Evolutionary conservation across 768 basidiomycete genomes (phyloP).

Genomic region (Dacryopinax spathularia): DNA sequence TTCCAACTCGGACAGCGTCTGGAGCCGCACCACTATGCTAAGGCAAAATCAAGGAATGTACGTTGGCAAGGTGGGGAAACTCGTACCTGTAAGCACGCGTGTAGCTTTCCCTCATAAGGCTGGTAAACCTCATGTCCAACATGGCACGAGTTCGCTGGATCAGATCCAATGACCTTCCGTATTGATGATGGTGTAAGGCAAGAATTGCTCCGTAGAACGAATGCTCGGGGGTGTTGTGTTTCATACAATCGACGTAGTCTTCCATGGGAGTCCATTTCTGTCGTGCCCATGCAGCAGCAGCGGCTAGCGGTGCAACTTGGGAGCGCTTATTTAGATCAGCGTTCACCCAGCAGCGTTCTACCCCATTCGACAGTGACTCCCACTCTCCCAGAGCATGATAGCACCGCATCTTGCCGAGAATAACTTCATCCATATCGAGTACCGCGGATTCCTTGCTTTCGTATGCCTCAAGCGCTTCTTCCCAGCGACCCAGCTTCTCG

Average conservation of each 20-base stretch:
- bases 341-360: conserved; percentile 75
- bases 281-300: conserved; percentile 92
- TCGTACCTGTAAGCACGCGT: conserved; percentile 86
- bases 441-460: conserved; percentile 65
- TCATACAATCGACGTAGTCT: conserved; percentile 87
- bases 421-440: conserved; percentile 58
- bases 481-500: conserved; percentile 90
- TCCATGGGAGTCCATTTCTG: conserved; percentile 99
- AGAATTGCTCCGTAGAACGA: conserved; percentile 94
- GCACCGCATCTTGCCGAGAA: conserved; percentile 87
- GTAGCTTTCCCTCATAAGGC: conserved; percentile 89
- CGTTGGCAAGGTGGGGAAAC: background rate
- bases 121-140: conserved; percentile 77
- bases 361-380: conserved; percentile 75
- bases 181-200: conserved; percentile 91
- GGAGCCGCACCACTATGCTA: conserved; percentile 78
- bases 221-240: conserved; percentile 78
- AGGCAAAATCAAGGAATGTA: conserved; percentile 9
- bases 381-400: conserved; percentile 95
- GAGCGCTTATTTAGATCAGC: conserved; percentile 70
- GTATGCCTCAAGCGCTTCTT: conserved; percentile 77
- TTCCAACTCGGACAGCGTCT: conserved; percentile 95
- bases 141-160: conserved; percentile 88
- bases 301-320: conserved; percentile 91
- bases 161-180: conserved; percentile 73